A percentile compares a stretch with the other conserved stretches of the same genome.
phyloP scores from a whole-genome alignment of 2,329 filamentous ascomycete species.

The Colletotrichum sp. region DNA sequence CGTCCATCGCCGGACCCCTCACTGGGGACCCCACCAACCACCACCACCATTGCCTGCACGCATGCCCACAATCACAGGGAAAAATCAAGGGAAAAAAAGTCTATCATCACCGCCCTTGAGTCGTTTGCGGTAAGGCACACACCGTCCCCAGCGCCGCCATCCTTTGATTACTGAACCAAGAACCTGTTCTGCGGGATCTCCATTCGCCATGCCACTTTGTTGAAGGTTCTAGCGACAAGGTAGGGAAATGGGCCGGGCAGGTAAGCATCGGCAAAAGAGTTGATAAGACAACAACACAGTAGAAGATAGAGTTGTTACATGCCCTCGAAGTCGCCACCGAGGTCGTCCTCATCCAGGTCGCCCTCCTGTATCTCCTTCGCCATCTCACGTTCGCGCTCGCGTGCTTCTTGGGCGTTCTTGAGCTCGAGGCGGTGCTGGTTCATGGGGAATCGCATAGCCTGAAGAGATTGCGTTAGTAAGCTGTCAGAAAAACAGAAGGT shows the following conservation, averaged over 20 bases:
- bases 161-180: background rate
- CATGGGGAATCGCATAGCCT: conserved; percentile 99
- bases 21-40: background rate
- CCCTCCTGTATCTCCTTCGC: conserved; percentile 99
- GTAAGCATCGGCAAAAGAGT: background rate
- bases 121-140: background rate
- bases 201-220: background rate
- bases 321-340: conserved; percentile 93
- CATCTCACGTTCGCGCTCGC: conserved; percentile 93
- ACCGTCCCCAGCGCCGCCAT: background rate
- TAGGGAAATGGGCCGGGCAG: background rate
- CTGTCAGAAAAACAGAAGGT: background rate
- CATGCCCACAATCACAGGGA: background rate
- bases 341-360: conserved; percentile 95
- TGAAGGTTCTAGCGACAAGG: background rate
- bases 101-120: conserved; percentile 8
- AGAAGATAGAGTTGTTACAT: conserved; percentile 63
- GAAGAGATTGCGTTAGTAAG: conserved; percentile 27
- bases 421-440: conserved; percentile 97
- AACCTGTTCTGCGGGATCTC: background rate
- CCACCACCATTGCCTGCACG: background rate
- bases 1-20: background rate
- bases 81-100: background rate
- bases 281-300: conserved; percentile 11
- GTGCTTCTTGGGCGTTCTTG: conserved; percentile 98